Base-by-base conservation (phyloP, 148 eudicot genomes). In the Salicornia ramosissima region DNA sequence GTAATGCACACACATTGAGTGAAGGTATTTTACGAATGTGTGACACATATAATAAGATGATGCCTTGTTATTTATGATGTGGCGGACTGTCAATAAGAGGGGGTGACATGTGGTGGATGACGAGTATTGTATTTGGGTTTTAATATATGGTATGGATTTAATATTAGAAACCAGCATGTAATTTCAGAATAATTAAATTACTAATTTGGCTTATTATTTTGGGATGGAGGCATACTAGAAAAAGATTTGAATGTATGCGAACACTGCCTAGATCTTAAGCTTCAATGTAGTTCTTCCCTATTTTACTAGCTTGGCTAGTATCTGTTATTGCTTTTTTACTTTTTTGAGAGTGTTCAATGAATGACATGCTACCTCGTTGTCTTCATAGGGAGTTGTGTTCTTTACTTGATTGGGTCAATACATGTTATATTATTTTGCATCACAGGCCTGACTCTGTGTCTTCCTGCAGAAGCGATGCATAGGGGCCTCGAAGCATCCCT, bases 401-500 rank as follows among this genome's bases (percentile, higher is more conserved):
- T 0, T 19, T 46, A 7, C 30, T 33, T 58, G n/a, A 43, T 54
- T 30, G 4, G 30, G 46, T 10, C 19, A 8, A n/a, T 6, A 8
- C 14, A 62, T n/a, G 45, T 31, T 33, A 33, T 49, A 40, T 72
- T 25, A 21, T 71, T 49, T 21, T 50, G 62, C 54, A 28, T 26
- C 54, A n/a, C 22, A 42, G 74, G 49, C 40, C 74, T 79, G 36
- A 78, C 42, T 18, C 15, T 63, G 36, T 67, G 12, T 52, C 66
- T 77, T 12, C 39, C 15, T 56, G 74, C 88, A 88, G 92, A 87
- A 77, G 70, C 79, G 34, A 74, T 84, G 76, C 86, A 86, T 68
- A 79, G 67, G 80, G 84, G 81, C 83, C 83, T 81, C 66, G 90
- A 83, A 80, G 90, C 87, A 80, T 77, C 86, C 59, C 60, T 72